Percentiles rank a stretch among this genome's conserved stretches.
phyloP scores from a whole-genome alignment of 352 stramenopile species.

The Pythium insidiosum region DNA sequence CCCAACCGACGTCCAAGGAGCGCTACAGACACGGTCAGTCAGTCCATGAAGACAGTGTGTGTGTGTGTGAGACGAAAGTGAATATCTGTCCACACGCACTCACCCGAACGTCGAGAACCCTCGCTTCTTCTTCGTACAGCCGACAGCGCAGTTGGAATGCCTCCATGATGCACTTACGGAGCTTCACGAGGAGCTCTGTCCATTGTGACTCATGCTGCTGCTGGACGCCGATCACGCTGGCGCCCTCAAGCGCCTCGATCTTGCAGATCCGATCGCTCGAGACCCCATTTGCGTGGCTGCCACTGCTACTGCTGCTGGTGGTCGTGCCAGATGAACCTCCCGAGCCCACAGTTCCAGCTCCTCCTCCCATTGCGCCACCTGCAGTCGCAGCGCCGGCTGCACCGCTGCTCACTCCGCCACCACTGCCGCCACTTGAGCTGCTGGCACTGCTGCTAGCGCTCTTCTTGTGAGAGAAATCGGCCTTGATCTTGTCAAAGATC shows the following conservation, averaged over 20 bases:
- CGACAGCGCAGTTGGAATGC: slow-evolving; percentile 72
- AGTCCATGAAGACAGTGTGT: too few species aligned
- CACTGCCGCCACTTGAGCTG: background rate
- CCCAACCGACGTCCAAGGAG: too few species aligned
- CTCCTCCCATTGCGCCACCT: background rate
- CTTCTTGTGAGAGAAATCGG: slow-evolving; percentile 54
- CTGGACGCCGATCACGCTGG: slow-evolving; percentile 50
- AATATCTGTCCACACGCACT: background rate
- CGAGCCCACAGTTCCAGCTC: background rate
- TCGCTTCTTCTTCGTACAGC: slow-evolving; percentile 71
- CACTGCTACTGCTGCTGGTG: slow-evolving; percentile 8
- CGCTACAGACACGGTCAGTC: too few species aligned
- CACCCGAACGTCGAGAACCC: slow-evolving; percentile 57
- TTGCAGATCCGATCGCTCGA: slow-evolving; percentile 68
- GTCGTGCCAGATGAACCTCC: background rate
- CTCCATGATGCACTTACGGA: slow-evolving; percentile 76
- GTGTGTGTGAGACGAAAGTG: too few species aligned
- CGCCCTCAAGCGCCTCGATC: slow-evolving; percentile 69
- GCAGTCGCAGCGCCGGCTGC: background rate
- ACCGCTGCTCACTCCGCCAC: background rate
- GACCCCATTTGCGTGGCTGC: slow-evolving; percentile 6
- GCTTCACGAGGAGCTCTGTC: slow-evolving; percentile 58
- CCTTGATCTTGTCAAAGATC: slow-evolving; percentile 64
- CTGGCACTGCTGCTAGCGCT: slow-evolving; percentile 8
- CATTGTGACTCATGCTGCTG: slow-evolving; percentile 76